A percentile compares a stretch with the other conserved stretches of the same genome.
Conservation (phyloP, 2,329 filamentous ascomycete genomes). For the Cercospora sp. region DNA sequence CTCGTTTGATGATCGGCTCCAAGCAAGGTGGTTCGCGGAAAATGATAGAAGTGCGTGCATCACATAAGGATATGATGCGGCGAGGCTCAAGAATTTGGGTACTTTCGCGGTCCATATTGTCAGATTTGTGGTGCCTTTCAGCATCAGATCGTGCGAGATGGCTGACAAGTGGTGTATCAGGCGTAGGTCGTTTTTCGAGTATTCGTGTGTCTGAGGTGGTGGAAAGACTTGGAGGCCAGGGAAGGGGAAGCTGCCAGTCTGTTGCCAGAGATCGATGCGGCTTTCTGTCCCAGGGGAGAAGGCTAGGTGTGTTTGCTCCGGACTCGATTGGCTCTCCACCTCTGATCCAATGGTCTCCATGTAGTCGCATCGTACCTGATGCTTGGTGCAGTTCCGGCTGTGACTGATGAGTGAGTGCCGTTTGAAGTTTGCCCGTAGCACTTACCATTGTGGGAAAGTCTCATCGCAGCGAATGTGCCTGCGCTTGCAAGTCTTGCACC, state of each 20-base stretch:
- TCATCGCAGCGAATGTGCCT: constrained; percentile 98
- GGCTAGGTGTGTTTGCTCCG: constrained; percentile 64
- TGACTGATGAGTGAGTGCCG: constrained; percentile 9
- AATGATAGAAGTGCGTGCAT: constrained; percentile 92
- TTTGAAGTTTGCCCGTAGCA: not conserved
- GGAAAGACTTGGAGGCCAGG: constrained; percentile 76
- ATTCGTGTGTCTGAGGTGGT: constrained; percentile 68
- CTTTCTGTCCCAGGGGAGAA: constrained; percentile 85
- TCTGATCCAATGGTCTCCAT: constrained; percentile 78
- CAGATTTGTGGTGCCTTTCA: constrained; percentile 70
- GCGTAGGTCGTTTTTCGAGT: constrained; percentile 75
- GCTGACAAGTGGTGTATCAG: constrained; percentile 88
- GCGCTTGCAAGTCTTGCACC: constrained; percentile 96
- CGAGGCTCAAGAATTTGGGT: constrained; percentile 84
- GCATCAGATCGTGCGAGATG: constrained; percentile 79
- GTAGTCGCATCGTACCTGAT: constrained; percentile 97
- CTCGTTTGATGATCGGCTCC: constrained; percentile 79
- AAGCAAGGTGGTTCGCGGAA: constrained; percentile 91
- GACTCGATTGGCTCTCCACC: constrained; percentile 53
- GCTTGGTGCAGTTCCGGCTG: constrained; percentile 97
- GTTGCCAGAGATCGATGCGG: constrained; percentile 78
- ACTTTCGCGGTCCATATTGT: constrained; percentile 93
- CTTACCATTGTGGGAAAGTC: constrained; percentile 93
- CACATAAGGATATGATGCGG: constrained; percentile 78
- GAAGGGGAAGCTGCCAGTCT: constrained; percentile 82